Evolutionary conservation across 2,329 filamentous ascomycete genomes (phyloP).

Genomic region (Colletotrichum cordylinicola): DNA sequence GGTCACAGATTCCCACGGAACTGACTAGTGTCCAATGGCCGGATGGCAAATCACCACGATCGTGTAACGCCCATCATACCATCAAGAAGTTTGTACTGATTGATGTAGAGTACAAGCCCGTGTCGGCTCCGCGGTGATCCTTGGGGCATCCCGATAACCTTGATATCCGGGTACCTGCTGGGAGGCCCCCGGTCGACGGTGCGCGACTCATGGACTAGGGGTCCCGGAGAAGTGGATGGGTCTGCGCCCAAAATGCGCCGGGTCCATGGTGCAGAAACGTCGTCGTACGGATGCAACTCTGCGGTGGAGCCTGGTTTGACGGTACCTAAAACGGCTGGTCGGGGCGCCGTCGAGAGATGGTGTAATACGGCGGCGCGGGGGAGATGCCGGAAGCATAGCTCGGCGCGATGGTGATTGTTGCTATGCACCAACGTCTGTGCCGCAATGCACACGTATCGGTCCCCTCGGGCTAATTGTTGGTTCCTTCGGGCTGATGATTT

Average conservation of each 20-base stretch:
- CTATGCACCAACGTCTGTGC: neutral
- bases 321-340: conserved; percentile 8
- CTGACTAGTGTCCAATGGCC: conserved; percentile 11
- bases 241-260: neutral
- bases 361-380: conserved; percentile 5
- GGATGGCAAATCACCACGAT: neutral
- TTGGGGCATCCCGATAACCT: conserved; percentile 19
- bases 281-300: conserved; percentile 10
- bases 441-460: neutral
- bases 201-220: neutral
- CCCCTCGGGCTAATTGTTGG: neutral
- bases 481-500: conserved; percentile 6
- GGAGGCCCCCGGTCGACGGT: neutral
- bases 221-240: neutral
- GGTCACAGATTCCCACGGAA: neutral
- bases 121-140: neutral
- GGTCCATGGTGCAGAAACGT: conserved; percentile 4
- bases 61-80: neutral
- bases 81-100: neutral
- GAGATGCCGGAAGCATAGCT: conserved; percentile 3
- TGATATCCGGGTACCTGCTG: conserved; percentile 7
- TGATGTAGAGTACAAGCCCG: conserved; percentile 1
- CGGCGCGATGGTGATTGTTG: neutral
- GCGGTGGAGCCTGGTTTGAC: conserved; percentile 7
- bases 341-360: neutral